Evolutionary conservation across 1,139 yeast genomes (phyloP), one percentile per base, ranked within the genome.

Genomic region (Lipomyces yarrowii): DNA sequence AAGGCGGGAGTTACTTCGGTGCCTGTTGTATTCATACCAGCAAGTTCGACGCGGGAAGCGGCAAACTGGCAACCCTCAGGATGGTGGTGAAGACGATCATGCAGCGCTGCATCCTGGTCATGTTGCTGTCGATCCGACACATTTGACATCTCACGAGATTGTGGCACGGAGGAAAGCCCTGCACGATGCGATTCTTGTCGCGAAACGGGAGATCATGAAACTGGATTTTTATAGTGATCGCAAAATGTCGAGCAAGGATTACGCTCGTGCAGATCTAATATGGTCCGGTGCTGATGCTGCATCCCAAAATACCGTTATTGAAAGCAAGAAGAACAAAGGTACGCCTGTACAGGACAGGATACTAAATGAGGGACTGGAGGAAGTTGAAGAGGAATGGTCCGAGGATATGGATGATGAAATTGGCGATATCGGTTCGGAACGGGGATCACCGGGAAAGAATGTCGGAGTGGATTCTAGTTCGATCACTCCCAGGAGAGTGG

Each of bases 101-200:
- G 48, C 66, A 57, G 55, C 51, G n/a, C 23, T 46, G 35, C 67
- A 68, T 60, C 59, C 70, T 64, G 57, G 69, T 67, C 64, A 64
- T 63, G 57, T 64, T 26, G 30, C 53, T 54, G 15, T 64, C 8
- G 54, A 62, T 18, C 13, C 61, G n/a, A 55, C 26, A 4, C 18
- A 53, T 4, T n/a, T 67, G 60, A 10, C 65, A 7, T 33, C 42
- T 18, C 13, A 39, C 7, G 61, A 62, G 32, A 21, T 67, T 10
- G 30, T n/a, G 8, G 10, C 58, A 7, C 63, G 66, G 2, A 53
- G 66, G n/a, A 56, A 65, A 63, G 69, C 70, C 46, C 52, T 71
- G 63, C 69, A 69, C 58, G 62, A 67, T 70, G 64, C 72, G 64
- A 64, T 75, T 74, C 61, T 82, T 76, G 59, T 74, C 72, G 70